Evolutionary conservation across 495 filamentous ascomycete species (phyloP), one percentile per base, ranked within the genome.

Genomic region (Cercophora sp.): DNA sequence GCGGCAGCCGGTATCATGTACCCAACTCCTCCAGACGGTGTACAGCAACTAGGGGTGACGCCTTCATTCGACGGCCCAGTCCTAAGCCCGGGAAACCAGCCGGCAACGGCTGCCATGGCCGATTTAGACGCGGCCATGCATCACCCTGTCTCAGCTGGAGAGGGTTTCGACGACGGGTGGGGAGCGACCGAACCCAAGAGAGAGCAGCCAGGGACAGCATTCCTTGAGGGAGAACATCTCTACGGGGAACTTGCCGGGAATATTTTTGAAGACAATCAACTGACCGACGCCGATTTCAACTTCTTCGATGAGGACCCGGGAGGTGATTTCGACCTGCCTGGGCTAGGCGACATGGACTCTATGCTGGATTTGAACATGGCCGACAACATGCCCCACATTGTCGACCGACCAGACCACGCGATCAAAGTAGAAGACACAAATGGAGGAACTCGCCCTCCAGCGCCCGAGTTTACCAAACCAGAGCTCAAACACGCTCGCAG

Each of bases 251-350:
- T 87, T 25, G 81, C 82, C 32, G 85, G 81, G 24, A 85, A 87
- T 63, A 80, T 91, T 51, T 96, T 94, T 66, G 88, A 83, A 18
- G 77, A 84, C 18, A 85, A 83, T 57, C 87, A 85, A n/a, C 81
- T 96, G 16, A 91, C 88, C 1, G 91, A 96, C 52, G 85, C 83
- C 2, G 91, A 96, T 63, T 96, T 96, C 67, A 92, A 81, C 67
- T 96, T 94, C 62, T 96, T 96, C 51, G 89, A 95, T 31, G 69
- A 77, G 24, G 62, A 73, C 2, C 62, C 51, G 3, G 68, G 63
- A n/a, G 56, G 60, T 4, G 75, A 69, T 24, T 42, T 73, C 5
- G 67, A 69, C 24, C 39, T 73, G 0, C 37, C 66, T n/a, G 32
- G 29, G 27, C 34, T 60, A 2, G 27, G 52, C 4, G 63, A 58